These are phyloP conservation scores for Thymus mandschuricus DNA, from an alignment of 257 asterid species.

Conservation along the genomic window DNA sequence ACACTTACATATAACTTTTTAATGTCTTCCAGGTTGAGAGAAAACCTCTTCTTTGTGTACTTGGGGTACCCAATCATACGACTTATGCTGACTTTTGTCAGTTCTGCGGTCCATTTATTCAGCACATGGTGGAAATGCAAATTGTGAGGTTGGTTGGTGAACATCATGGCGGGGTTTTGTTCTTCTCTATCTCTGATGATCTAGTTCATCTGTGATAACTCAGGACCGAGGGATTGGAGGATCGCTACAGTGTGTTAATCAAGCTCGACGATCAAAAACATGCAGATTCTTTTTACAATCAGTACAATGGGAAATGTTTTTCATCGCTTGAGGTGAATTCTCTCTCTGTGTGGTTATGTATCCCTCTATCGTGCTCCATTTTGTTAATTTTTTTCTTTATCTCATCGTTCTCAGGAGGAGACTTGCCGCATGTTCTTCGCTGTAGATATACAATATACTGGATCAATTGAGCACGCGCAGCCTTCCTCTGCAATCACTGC, in stretches of 20 bases:
- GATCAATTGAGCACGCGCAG: constrained; percentile 84
- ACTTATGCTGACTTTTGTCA: constrained; percentile 94
- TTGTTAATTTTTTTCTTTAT: constrained; percentile 16
- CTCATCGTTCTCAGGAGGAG: constrained; percentile 60
- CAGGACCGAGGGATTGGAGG: constrained; percentile 88
- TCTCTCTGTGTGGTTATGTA: constrained; percentile 7
- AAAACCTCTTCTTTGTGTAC: constrained; percentile 85
- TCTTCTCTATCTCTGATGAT: constrained; percentile 30
- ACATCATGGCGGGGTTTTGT: constrained; percentile 3
- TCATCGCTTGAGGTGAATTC: constrained; percentile 83
- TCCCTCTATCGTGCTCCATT: constrained; percentile 20
- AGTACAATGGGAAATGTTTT: constrained; percentile 69
- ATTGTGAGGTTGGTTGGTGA: constrained; percentile 68
- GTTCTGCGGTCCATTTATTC: constrained; percentile 91
- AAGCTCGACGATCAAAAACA: constrained; percentile 74
- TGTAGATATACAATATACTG: constrained; percentile 81
- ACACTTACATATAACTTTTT: constrained; percentile 3
- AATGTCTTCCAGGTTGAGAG: constrained; percentile 65
- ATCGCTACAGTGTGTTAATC: constrained; percentile 78
- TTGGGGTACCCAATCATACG: constrained; percentile 95
- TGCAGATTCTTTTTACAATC: constrained; percentile 77
- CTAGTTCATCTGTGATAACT: constrained; percentile 27
- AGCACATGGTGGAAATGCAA: constrained; percentile 85
- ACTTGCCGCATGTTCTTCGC: constrained; percentile 70
- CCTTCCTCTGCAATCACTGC: constrained; percentile 62